Evolutionary conservation across 2,329 filamentous ascomycete genomes (phyloP), one percentile per base, ranked within the genome.

Genomic region (Paraphaeosphaeria minitans): DNA sequence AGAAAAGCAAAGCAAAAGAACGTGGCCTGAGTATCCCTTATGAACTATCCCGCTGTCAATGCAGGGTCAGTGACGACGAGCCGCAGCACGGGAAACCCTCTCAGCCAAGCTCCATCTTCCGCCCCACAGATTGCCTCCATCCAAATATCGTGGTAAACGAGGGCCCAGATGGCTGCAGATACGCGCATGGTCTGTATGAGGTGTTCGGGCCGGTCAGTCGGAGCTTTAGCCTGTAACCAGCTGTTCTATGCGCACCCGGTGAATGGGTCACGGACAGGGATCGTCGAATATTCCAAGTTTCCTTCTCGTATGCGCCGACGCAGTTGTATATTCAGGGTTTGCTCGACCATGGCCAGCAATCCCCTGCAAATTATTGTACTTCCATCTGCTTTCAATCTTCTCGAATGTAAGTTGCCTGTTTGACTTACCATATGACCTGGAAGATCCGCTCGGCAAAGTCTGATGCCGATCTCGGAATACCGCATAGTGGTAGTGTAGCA

Each of bases 201-300:
- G 48, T 59, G 37, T 41, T 59, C 55, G 55, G 55, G 22, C 57
- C 60, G 57, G 48, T 56, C 55, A 62, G 51, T 66, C 56, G 59
- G 59, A 63, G 55, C 35, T 43, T 66, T 59, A 64, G 60, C 57
- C 62, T 65, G 61, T 49, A 58, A 62, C 58, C 37, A 33, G 22
- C 33, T 41, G 45, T 45, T 60, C 62, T 60, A 66, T 66, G 63
- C 65, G 21, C 41, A 35, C 61, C 59, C 14, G 53, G 58, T 35
- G 35, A 4, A 27, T 27, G 52, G 55, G 29, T 41, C 37, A 9
- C 16, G 42, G 6, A 50, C 42, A 56, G 48, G 52, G 51, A 54
- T 56, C 42, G 43, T 50, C 51, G 45, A 63, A 52, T 29, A 33
- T 52, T 50, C 43, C 9, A 31, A 43, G 39, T 35, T 7, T 47